A percentile compares a stretch with the other conserved stretches of the same genome.
These are phyloP conservation scores for Daldinia sp. DNA, from an alignment of 2,329 filamentous ascomycete species.

Conservation along the genomic window DNA sequence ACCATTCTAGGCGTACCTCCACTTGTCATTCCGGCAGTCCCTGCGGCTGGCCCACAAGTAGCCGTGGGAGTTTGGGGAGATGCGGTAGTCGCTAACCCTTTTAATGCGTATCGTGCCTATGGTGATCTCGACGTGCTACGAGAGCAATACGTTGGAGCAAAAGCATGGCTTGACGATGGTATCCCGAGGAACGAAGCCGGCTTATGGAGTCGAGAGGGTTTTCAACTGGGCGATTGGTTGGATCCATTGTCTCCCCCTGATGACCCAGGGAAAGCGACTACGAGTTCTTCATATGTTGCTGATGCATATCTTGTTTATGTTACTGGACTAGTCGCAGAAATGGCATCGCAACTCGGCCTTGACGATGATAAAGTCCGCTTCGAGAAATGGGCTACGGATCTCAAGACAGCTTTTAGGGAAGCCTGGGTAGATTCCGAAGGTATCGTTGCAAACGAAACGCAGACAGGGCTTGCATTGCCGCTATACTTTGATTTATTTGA, in stretches of 20 bases:
- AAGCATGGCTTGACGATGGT: constrained; percentile 56
- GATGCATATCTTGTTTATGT: constrained; percentile 62
- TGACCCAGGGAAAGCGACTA: constrained; percentile 55
- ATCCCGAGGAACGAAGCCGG: constrained; percentile 52
- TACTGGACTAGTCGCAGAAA: constrained; percentile 54
- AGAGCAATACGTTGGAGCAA: constrained; percentile 57
- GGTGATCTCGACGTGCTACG: constrained; percentile 54
- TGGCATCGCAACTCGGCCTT: constrained; percentile 52
- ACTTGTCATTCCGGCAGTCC: constrained; percentile 49
- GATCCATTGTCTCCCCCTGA: constrained; percentile 60
- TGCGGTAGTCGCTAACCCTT: constrained; percentile 56
- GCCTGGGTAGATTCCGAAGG: constrained; percentile 51
- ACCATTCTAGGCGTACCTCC: constrained; percentile 44
- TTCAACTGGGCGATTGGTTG: constrained; percentile 62
- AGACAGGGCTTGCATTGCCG: constrained; percentile 56
- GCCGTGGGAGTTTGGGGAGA: constrained; percentile 59
- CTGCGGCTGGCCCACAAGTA: constrained; percentile 39
- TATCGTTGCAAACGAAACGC: constrained; percentile 53
- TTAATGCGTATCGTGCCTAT: constrained; percentile 56
- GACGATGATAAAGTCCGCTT: constrained; percentile 47
- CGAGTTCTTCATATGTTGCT: constrained; percentile 57
- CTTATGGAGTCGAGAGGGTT: constrained; percentile 56
- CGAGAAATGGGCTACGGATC: constrained; percentile 32
- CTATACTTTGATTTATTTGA: constrained; percentile 55
- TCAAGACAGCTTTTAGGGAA: constrained; percentile 49